Evolutionary conservation across 352 stramenopile genomes (phyloP).

Genomic region (Phytophthora lateralis): DNA sequence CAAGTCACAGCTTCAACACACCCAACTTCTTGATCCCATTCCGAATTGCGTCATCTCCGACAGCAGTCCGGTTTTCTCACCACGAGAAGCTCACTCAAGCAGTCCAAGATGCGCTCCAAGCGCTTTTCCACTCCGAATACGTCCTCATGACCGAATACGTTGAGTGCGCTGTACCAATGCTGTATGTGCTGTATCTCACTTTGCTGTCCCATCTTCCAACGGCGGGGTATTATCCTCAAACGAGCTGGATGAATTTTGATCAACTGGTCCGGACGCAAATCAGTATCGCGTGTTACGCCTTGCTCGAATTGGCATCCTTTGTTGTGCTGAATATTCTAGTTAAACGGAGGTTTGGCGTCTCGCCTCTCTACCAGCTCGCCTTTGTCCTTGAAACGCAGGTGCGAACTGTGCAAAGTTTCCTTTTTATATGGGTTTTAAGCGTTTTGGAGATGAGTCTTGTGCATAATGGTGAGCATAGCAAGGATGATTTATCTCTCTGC

Average conservation of each 20-base stretch:
- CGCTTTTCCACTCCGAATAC: slow-evolving; percentile 36
- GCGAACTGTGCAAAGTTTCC: slow-evolving; percentile 25
- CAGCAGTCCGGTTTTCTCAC: background rate
- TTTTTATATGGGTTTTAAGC: slow-evolving; percentile 22
- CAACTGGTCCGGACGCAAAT: background rate
- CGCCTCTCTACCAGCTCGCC: slow-evolving; percentile 31
- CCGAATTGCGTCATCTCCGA: background rate
- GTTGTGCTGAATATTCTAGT: slow-evolving; percentile 6
- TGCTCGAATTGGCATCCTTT: slow-evolving; percentile 31
- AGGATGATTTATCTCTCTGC: background rate
- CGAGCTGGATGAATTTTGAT: slow-evolving; percentile 1
- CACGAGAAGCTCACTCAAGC: background rate
- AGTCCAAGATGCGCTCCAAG: slow-evolving; percentile 10
- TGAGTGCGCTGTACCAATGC: slow-evolving; percentile 29
- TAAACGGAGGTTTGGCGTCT: slow-evolving; percentile 24
- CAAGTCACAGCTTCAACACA: background rate
- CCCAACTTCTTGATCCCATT: background rate
- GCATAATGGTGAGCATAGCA: slow-evolving; percentile 25
- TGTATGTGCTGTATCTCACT: slow-evolving; percentile 28
- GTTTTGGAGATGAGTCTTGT: slow-evolving; percentile 31
- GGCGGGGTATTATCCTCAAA: slow-evolving; percentile 29
- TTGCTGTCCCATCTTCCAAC: slow-evolving; percentile 28
- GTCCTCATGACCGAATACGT: slow-evolving; percentile 31
- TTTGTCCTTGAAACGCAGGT: slow-evolving; percentile 44
- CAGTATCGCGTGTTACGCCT: slow-evolving; percentile 11